Conservation (phyloP, 441 rosid genomes). For the Aquilaria agallochum region DNA sequence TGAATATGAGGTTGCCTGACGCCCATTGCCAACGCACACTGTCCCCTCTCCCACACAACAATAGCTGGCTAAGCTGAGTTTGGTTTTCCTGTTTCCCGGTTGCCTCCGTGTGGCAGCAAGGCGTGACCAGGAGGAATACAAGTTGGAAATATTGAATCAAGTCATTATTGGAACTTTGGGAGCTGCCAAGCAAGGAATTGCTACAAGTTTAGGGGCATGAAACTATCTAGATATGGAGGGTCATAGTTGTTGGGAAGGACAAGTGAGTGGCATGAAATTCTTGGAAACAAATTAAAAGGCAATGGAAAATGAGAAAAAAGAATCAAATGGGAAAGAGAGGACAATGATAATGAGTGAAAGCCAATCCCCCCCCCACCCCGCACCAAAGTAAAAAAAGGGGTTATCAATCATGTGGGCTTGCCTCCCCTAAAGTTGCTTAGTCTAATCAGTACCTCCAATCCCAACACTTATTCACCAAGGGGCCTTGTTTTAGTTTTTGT, state of each 20-base stretch:
- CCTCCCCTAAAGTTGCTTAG: conserved; percentile 28
- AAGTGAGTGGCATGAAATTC: not conserved
- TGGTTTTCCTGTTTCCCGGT: no score
- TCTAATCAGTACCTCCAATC: conserved; percentile 19
- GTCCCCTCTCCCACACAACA: no score
- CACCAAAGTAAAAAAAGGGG: not conserved
- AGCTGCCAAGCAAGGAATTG: no score
- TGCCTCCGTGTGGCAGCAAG: no score
- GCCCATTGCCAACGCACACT: no score
- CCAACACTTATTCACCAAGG: not conserved
- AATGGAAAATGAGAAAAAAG: conserved; percentile 3
- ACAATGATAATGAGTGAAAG: conserved; percentile 16
- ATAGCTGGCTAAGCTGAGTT: no score
- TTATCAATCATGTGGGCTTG: conserved; percentile 28
- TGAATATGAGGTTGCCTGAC: no score
- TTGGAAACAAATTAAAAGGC: no score
- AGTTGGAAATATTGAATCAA: no score
- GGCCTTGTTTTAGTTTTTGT: not conserved
- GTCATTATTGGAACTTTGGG: no score
- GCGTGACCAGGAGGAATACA: no score
- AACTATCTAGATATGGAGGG: not conserved
- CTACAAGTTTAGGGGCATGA: no score
- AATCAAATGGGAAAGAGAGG: conserved; percentile 15
- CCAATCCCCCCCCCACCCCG: conserved; percentile 4
- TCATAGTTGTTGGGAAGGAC: conserved; percentile 11